Evolutionary conservation across 305 asterid genomes (phyloP).

Genomic region (Fraxinus xanthoxyloides): DNA sequence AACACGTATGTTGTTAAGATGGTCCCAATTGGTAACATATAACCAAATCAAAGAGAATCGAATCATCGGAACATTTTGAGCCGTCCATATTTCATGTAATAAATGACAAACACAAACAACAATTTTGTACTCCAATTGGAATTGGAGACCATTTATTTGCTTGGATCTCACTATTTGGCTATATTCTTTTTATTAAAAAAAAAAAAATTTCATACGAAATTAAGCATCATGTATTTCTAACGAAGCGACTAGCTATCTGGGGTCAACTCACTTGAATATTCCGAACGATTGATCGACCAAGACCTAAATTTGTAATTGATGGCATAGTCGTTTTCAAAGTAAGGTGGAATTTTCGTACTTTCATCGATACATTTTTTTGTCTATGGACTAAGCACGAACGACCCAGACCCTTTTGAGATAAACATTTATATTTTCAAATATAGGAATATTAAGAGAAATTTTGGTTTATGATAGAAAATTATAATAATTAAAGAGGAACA

Average conservation of each 20-base stretch:
- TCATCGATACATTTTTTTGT: background rate
- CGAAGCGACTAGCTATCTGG: background rate
- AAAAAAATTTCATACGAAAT: background rate
- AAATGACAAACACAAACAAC: background rate
- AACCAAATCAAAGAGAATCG: conserved; percentile 9
- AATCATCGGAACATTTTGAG: conserved; percentile 1
- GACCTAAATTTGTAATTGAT: background rate
- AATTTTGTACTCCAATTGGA: background rate
- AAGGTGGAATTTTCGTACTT: background rate
- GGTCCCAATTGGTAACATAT: background rate
- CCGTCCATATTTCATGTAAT: conserved; percentile 12
- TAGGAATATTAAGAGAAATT: background rate
- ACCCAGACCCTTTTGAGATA: background rate
- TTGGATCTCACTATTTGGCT: background rate
- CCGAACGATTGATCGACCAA: background rate
- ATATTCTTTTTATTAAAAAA: background rate
- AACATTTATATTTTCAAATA: background rate
- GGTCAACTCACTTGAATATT: background rate
- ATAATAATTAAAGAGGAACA: background rate
- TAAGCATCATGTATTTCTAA: background rate
- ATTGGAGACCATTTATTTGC: conserved; percentile 26
- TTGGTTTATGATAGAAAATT: background rate
- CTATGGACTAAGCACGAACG: background rate
- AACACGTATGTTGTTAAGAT: background rate
- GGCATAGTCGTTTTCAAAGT: background rate